Conservation (phyloP, 495 filamentous ascomycete genomes). For the Aspergillus asperescens region DNA sequence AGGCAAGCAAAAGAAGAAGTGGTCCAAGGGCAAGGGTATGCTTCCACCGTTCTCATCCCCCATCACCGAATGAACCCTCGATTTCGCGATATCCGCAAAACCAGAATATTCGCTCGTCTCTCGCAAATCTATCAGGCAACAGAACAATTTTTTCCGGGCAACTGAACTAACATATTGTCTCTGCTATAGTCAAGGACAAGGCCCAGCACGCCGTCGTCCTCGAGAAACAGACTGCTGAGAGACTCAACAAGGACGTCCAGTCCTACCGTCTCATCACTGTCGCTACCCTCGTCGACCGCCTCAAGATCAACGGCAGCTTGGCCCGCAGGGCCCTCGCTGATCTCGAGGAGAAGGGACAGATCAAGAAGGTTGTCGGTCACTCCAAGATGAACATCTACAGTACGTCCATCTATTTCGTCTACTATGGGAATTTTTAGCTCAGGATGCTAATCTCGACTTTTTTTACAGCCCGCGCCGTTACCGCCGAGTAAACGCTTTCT, state of each 20-base stretch:
- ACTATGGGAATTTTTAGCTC: neutral
- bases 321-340: slow-evolving; percentile 85
- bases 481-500: slow-evolving; percentile 47
- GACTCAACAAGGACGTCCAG: slow-evolving; percentile 94
- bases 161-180: slow-evolving; percentile 25
- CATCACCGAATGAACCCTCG: slow-evolving; percentile 17
- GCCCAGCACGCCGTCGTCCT: slow-evolving; percentile 88
- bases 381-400: slow-evolving; percentile 99
- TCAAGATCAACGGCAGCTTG: slow-evolving; percentile 99
- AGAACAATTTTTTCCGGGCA: neutral
- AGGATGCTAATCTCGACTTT: slow-evolving; percentile 19
- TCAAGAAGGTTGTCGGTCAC: slow-evolving; percentile 97
- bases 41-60: slow-evolving; percentile 22
- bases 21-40: slow-evolving; percentile 98
- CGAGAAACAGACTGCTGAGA: slow-evolving; percentile 63
- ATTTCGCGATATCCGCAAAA: neutral
- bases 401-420: slow-evolving; percentile 21
- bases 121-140: neutral
- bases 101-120: neutral
- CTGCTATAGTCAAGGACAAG: slow-evolving; percentile 95
- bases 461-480: slow-evolving; percentile 42
- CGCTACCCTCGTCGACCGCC: slow-evolving; percentile 94
- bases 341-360: slow-evolving; percentile 94
- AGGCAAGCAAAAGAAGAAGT: slow-evolving; percentile 83
- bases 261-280: slow-evolving; percentile 99